These are phyloP conservation scores for Cladorrhinum sp. DNA, from an alignment of 2,329 filamentous ascomycete species.

Conservation along the genomic window DNA sequence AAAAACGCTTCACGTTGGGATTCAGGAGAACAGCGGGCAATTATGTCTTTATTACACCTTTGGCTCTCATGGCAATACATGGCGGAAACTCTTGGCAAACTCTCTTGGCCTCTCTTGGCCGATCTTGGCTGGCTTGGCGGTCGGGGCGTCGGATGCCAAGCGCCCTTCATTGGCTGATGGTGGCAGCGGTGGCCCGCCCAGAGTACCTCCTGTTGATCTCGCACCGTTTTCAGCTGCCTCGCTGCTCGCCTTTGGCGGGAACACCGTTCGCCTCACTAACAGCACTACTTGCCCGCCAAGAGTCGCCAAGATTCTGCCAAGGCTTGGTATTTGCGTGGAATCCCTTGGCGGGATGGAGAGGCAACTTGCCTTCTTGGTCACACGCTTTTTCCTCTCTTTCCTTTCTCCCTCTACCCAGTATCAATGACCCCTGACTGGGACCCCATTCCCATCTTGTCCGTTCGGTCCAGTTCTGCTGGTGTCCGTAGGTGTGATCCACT, in stretches of 20 bases:
- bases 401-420: not conserved
- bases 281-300: slow-evolving; percentile 26
- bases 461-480: slow-evolving; percentile 9
- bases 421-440: slow-evolving; percentile 2
- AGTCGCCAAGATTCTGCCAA: slow-evolving; percentile 30
- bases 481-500: not conserved
- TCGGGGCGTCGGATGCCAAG: slow-evolving; percentile 33
- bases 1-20: slow-evolving; percentile 24
- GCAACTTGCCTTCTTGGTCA: slow-evolving; percentile 23
- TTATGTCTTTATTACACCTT: slow-evolving; percentile 33
- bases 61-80: slow-evolving; percentile 27
- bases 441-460: not conserved
- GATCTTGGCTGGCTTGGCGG: slow-evolving; percentile 27
- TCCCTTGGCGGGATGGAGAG: slow-evolving; percentile 33
- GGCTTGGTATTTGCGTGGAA: slow-evolving; percentile 40
- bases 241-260: not conserved
- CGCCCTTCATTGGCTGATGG: slow-evolving; percentile 24
- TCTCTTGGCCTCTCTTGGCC: slow-evolving; percentile 33
- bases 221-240: not conserved
- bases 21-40: slow-evolving; percentile 25
- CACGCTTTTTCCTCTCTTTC: slow-evolving; percentile 22
- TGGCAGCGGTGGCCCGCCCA: slow-evolving; percentile 17
- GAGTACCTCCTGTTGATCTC: slow-evolving; percentile 24
- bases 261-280: slow-evolving; percentile 17
- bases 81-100: slow-evolving; percentile 29